These are phyloP conservation scores for Flueggea neowawraea DNA, from an alignment of 441 rosid genomes.

Conservation along the genomic window DNA sequence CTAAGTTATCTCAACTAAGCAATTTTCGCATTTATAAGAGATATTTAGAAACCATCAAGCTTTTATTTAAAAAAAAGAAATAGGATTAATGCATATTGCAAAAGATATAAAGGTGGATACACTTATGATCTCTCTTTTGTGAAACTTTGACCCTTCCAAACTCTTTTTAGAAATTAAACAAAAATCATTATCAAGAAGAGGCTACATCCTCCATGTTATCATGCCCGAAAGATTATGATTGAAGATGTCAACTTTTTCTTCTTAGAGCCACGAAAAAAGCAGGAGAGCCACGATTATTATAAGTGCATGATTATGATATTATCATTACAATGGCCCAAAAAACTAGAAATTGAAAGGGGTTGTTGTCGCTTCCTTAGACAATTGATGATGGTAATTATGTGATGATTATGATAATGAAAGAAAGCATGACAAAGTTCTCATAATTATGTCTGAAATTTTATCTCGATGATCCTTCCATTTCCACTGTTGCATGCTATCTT, in stretches of 20 bases:
- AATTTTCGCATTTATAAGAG: too few species aligned
- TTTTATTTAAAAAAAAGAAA: too few species aligned
- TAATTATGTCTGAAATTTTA: conserved; percentile 26
- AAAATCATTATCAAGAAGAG: too few species aligned
- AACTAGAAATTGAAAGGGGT: conserved; percentile 17
- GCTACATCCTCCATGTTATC: too few species aligned
- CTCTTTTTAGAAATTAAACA: too few species aligned
- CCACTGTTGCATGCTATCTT: conserved; percentile 17
- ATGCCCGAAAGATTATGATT: background rate
- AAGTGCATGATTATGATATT: conserved; percentile 19
- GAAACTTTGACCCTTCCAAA: too few species aligned
- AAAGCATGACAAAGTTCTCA: conserved; percentile 31
- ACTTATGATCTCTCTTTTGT: too few species aligned
- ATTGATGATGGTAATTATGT: conserved; percentile 16
- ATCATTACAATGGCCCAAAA: conserved; percentile 4
- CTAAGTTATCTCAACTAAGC: too few species aligned
- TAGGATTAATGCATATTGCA: too few species aligned
- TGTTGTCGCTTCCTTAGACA: conserved; percentile 29
- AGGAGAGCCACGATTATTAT: conserved; percentile 9
- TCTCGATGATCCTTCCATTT: conserved; percentile 23
- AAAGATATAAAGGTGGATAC: too few species aligned
- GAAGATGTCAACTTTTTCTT: background rate
- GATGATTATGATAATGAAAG: conserved; percentile 29
- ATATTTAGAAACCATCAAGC: too few species aligned
- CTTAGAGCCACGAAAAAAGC: conserved; percentile 1